A percentile compares a stretch with the other conserved stretches of the same genome.
Conservation (phyloP, 768 basidiomycete genomes). For the Amanita rubescens region DNA sequence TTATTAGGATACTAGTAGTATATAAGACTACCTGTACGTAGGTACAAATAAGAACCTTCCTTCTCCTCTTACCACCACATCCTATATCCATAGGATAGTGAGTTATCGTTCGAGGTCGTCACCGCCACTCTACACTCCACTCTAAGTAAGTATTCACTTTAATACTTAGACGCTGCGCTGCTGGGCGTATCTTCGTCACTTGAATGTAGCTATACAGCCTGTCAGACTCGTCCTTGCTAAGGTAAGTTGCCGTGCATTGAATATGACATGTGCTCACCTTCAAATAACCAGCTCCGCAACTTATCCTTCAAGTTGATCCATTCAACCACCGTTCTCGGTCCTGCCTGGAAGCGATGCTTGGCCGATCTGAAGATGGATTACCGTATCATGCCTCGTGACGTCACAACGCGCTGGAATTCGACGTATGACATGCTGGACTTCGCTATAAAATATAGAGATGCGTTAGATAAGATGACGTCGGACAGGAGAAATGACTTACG, state of each 20-base stretch:
- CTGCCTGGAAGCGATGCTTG: conserved; percentile 1
- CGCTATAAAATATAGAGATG: conserved; percentile 18
- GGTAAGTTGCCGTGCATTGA: conserved; percentile 7
- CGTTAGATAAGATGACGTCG: conserved; percentile 17
- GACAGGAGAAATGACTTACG: conserved; percentile 9
- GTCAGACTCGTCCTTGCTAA: conserved; percentile 18
- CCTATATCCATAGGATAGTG: no score
- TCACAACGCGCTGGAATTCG: conserved; percentile 24
- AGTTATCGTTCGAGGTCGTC: no score
- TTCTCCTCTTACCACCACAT: no score
- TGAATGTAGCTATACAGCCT: conserved; percentile 9
- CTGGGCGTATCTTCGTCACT: no score
- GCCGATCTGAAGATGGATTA: conserved; percentile 3
- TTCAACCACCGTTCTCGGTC: not conserved
- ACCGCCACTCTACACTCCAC: no score
- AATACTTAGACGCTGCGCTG: no score
- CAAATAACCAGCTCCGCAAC: conserved; percentile 13
- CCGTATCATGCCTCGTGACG: conserved; percentile 22
- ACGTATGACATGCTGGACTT: conserved; percentile 21
- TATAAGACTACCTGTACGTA: no score
- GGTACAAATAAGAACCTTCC: no score
- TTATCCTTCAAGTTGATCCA: conserved; percentile 5
- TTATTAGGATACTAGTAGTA: no score
- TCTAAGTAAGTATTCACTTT: no score
- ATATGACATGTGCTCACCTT: conserved; percentile 1